Evolutionary conservation across 495 filamentous ascomycete genomes (phyloP), one percentile per base, ranked within the genome.

Genomic region (Thozetella sp.): DNA sequence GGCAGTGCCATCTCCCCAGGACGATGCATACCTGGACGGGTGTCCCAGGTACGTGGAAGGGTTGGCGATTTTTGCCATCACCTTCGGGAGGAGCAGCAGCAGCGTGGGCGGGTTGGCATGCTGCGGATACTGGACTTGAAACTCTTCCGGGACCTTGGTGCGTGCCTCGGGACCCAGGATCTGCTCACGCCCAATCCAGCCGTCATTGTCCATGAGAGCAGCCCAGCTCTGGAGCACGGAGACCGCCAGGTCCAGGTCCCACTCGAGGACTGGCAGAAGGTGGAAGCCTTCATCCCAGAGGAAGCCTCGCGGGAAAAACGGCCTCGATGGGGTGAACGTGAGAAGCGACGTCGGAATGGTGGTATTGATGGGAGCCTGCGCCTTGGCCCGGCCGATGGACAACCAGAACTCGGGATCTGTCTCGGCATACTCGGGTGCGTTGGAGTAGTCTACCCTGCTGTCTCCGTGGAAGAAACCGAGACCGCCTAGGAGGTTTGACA

Each of bases 241-340:
- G 20, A 97, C 87, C 1, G 90, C 88, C 45, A 97, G 83, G 72
- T 96, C 93, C 25, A 91, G 85, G 67, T 97, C 93, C 84, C 90
- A 97, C 61, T 97, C 93, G 24, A 89, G 79, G 24, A 97, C 83
- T 13, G 93, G 93, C 58, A 97, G 83, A 23, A 97, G 79, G 67
- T 97, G 93, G 73, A 97, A 97, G 1, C 93, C 93, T 66, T 97
- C 93, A 68, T 97, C 93, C 93, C 93, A 97, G 11, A 96, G 80
- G 69, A 97, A 97, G 0, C 93, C 93, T 68, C 94, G 77, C 0
- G 93, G 93, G 70, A 97, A 97, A 78, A 97, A 97, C 0, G 93
- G 90, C 25, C 93, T 77, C 20, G 92, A 96, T 3, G 93, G 93
- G 56, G 97, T 91, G 68, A 87, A 90, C 20, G 93, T 94, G 67